These are phyloP conservation scores for Apiospora arundinis DNA, from an alignment of 2,329 filamentous ascomycete species.

Conservation along the genomic window DNA sequence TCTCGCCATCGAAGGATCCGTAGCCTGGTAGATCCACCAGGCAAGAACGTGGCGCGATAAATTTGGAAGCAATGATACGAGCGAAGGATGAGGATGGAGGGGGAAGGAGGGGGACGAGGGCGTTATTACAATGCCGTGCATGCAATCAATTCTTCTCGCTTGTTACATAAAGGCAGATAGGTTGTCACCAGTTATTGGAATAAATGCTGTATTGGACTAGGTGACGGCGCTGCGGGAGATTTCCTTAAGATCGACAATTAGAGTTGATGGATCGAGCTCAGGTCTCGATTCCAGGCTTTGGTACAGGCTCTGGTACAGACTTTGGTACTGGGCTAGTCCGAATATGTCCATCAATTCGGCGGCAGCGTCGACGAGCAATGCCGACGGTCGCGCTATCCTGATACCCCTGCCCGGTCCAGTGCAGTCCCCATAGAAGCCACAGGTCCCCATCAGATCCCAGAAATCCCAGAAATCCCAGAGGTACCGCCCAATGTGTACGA, in stretches of 20 bases:
- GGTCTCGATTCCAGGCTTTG: background rate
- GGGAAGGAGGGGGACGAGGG: background rate
- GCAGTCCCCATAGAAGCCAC: no score
- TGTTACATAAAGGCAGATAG: background rate
- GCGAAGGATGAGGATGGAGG: background rate
- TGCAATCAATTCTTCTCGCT: background rate
- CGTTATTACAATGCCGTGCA: background rate
- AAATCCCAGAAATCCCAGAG: background rate
- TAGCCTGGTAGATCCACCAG: background rate
- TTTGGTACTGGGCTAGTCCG: background rate
- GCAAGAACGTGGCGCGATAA: background rate
- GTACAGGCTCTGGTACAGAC: no score
- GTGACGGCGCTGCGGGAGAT: conserved; percentile 4
- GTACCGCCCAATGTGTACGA: conserved; percentile 7
- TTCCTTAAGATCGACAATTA: conserved; percentile 21
- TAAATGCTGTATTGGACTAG: background rate
- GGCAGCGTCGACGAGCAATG: conserved; percentile 11
- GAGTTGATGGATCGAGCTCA: conserved; percentile 20
- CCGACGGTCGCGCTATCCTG: conserved; percentile 1
- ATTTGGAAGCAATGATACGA: background rate
- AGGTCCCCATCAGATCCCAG: no score
- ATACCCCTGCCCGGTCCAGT: background rate
- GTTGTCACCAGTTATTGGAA: no score
- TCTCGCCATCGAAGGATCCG: background rate
- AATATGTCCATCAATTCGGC: conserved; percentile 14